phyloP scores from a whole-genome alignment of 768 basidiomycete genomes.

The Trametes gibbosa region DNA sequence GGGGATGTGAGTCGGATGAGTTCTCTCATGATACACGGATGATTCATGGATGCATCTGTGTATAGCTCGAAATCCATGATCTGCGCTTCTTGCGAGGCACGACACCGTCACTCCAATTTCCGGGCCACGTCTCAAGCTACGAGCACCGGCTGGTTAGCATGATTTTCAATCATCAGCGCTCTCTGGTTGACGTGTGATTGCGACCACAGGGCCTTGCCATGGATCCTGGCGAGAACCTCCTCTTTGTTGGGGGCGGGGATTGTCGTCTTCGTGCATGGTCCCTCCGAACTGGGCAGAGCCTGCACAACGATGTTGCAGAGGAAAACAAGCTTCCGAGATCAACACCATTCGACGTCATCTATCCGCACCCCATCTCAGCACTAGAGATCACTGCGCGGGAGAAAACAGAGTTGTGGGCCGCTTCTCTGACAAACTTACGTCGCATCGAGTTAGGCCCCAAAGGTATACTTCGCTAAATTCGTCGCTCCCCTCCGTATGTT shows the following conservation, averaged over 20 bases:
- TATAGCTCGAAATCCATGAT: constrained; percentile 62
- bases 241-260: constrained; percentile 74
- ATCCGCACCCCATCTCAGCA: constrained; percentile 42
- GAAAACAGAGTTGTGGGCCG: constrained; percentile 52
- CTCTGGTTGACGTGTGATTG: not conserved
- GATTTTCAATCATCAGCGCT: not conserved
- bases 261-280: constrained; percentile 67
- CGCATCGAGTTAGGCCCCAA: not conserved
- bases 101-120: constrained; percentile 45
- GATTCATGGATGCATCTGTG: not conserved
- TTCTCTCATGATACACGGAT: not conserved
- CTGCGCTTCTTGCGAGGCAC: constrained; percentile 48
- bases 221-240: constrained; percentile 53
- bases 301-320: constrained; percentile 23
- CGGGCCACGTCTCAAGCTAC: constrained; percentile 59
- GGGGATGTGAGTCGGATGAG: constrained; percentile 48
- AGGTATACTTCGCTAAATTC: not conserved
- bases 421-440: constrained; percentile 42
- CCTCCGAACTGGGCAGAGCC: constrained; percentile 47
- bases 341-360: constrained; percentile 31
- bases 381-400: constrained; percentile 50
- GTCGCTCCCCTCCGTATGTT: no score
- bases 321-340: not conserved
- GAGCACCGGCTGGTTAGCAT: constrained; percentile 48
- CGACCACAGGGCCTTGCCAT: constrained; percentile 55